Evolutionary conservation across 305 asterid genomes (phyloP).

Genomic region (Galium porrigens): DNA sequence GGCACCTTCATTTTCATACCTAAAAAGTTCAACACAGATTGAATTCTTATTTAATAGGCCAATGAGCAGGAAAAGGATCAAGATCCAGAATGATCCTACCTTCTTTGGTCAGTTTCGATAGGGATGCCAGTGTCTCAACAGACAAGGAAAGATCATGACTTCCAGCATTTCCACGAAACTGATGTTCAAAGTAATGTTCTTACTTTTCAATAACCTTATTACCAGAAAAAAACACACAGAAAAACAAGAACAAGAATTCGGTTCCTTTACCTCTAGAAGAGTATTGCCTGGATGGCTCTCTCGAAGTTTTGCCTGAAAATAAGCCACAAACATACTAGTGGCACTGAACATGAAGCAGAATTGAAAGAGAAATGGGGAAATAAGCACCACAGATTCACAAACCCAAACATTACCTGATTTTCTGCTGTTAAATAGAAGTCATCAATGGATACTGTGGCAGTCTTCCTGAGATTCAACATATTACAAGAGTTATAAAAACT

Average conservation of each 20-base stretch:
- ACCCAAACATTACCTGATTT: conserved; percentile 41
- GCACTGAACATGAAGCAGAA: neutral
- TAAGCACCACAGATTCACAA: neutral
- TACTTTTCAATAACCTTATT: conserved; percentile 1
- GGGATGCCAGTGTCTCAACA: conserved; percentile 53
- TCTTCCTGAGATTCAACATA: conserved; percentile 51
- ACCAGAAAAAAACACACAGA: neutral
- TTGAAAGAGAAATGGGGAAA: conserved; percentile 1
- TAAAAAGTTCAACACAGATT: conserved; percentile 25
- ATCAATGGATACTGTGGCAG: conserved; percentile 75
- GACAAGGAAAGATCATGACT: conserved; percentile 90
- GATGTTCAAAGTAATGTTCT: conserved; percentile 14
- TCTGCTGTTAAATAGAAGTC: conserved; percentile 91
- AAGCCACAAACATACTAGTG: conserved; percentile 12
- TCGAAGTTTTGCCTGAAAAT: conserved; percentile 55
- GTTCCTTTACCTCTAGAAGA: conserved; percentile 60
- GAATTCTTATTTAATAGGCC: neutral
- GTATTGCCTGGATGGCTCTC: conserved; percentile 68
- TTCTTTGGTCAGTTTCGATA: conserved; percentile 58
- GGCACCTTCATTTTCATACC: conserved; percentile 82
- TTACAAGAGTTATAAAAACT: conserved; percentile 13
- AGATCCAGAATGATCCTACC: conserved; percentile 28
- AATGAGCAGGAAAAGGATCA: conserved; percentile 14
- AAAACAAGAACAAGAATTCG: conserved; percentile 4
- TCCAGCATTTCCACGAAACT: conserved; percentile 98